Evolutionary conservation across 495 filamentous ascomycete genomes (phyloP), one percentile per base, ranked within the genome.

Genomic region (Hyphodiscus hymeniophilus): DNA sequence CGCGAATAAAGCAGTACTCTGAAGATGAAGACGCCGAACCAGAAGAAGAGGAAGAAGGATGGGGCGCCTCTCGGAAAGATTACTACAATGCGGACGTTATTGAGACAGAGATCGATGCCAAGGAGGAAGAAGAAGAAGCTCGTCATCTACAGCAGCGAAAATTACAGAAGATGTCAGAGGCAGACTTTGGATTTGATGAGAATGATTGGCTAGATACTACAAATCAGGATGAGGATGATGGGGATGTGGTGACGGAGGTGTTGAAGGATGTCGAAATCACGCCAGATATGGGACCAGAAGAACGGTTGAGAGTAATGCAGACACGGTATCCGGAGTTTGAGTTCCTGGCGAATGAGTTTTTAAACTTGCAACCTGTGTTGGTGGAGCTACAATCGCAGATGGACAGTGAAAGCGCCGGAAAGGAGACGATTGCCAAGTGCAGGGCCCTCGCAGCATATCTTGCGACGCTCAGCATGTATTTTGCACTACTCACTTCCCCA

Each of bases 21-120:
- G 62, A 65, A 33, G 61, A 54, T 6, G 62, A 60, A 31, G 70
- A 67, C 13, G 70, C 65, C 0, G 70, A 76, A 7, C 81, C 82
- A 7, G 82, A 83, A 13, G 84, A 83, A 10, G 84, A 88, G 50
- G 82, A 84, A 5, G 79, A 81, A 48, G 79, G 78, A 23, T 92
- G 78, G 58, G 94, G 92, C 31, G 76, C 81, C 2, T 89, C 87
- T 2, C 92, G 78, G 59, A 85, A 84, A 50, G 89, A 94, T 50
- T 91, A 96, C 63, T 98, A 98, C 65, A 74, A 94, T 69, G 86
- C 87, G 28, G 88, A 94, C 58, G 73, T 76, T 17, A 94, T 92
- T 45, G 86, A 94, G 63, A 95, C 87, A 5, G 91, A 95, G 63
- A 80, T 81, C 43, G 91, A 94, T 72, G 90, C 91, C 1, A 62